phyloP scores from a whole-genome alignment of 78 protist genomes.

The Planoprotostelium fungivorum region DNA sequence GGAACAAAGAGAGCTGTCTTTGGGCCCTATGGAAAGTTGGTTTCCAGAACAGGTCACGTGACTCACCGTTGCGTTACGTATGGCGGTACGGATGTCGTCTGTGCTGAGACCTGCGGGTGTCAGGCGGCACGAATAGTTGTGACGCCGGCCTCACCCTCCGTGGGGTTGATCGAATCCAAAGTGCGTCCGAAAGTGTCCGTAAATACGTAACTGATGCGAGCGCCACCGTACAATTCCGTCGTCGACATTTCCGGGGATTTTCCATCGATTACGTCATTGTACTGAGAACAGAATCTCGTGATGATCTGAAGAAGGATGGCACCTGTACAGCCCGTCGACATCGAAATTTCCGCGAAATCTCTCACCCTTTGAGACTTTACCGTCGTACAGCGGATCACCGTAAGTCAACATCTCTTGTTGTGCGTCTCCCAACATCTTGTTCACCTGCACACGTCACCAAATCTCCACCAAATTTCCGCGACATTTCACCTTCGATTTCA shows the following conservation, averaged over 20 bases:
- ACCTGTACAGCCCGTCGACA: slow-evolving; percentile 41
- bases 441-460: slow-evolving; percentile 3
- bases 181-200: slow-evolving; percentile 59
- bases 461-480: neutral
- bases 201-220: slow-evolving; percentile 90
- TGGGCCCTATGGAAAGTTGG: slow-evolving; percentile 31
- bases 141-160: slow-evolving; percentile 12
- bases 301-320: slow-evolving; percentile 78
- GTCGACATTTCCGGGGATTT: slow-evolving; percentile 22
- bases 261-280: slow-evolving; percentile 77
- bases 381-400: slow-evolving; percentile 72
- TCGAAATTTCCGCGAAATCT: neutral
- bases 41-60: neutral
- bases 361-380: neutral
- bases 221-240: slow-evolving; percentile 87
- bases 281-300: slow-evolving; percentile 43
- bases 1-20: slow-evolving; percentile 87
- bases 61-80: slow-evolving; percentile 85
- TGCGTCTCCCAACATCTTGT: slow-evolving; percentile 38
- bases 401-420: slow-evolving; percentile 25
- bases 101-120: slow-evolving; percentile 19
- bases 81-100: slow-evolving; percentile 79
- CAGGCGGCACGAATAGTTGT: neutral
- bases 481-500: slow-evolving; percentile 11
- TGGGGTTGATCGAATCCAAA: slow-evolving; percentile 54